Evolutionary conservation across 176 grass and related monocot species (phyloP).

Genomic region (Zoysia japonica): DNA sequence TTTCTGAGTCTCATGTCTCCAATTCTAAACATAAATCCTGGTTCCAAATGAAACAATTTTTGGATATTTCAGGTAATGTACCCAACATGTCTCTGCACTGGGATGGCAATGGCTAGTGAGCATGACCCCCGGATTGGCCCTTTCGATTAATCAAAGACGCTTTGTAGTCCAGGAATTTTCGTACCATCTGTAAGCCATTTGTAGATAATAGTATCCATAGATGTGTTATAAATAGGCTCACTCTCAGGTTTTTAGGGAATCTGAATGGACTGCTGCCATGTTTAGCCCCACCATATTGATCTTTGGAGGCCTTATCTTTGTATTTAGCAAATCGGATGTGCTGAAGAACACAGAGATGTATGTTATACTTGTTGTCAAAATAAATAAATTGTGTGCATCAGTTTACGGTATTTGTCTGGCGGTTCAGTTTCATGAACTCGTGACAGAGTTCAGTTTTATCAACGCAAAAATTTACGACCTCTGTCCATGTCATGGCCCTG

Average conservation of each 20-base stretch:
- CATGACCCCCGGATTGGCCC: slow-evolving; percentile 96
- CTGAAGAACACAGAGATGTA: slow-evolving; percentile 36
- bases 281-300: slow-evolving; percentile 10
- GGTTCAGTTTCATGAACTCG: neutral
- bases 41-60: neutral
- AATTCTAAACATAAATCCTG: neutral
- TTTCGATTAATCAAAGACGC: slow-evolving; percentile 52
- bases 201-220: slow-evolving; percentile 50
- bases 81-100: slow-evolving; percentile 96
- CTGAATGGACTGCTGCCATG: neutral
- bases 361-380: slow-evolving; percentile 15
- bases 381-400: slow-evolving; percentile 25
- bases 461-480: neutral
- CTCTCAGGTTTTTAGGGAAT: neutral
- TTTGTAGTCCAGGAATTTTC: neutral
- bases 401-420: neutral
- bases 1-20: neutral
- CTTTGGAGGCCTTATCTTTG: neutral
- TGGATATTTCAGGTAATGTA: slow-evolving; percentile 88
- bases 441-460: neutral
- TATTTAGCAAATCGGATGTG: slow-evolving; percentile 3
- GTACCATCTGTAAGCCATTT: slow-evolving; percentile 16
- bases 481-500: no score
- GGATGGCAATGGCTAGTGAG: slow-evolving; percentile 99
- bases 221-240: neutral